Conservation (phyloP, 2,329 filamentous ascomycete genomes). For the Didymella keratinophila region DNA sequence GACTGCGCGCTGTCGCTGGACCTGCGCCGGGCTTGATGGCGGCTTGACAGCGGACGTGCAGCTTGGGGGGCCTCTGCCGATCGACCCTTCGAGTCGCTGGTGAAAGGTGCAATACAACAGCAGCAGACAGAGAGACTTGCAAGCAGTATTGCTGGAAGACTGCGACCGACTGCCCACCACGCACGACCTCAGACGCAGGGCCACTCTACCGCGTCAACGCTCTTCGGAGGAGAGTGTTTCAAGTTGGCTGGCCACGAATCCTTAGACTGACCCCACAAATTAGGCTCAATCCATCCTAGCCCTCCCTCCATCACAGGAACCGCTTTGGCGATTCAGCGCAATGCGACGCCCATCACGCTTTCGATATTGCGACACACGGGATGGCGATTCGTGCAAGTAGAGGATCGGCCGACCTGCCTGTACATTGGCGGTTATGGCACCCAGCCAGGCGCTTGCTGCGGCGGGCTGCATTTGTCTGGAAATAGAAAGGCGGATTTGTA, state of each 20-base stretch:
- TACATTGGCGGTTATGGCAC: background rate
- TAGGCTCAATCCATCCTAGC: slow-evolving; percentile 19
- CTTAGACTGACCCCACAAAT: slow-evolving; percentile 20
- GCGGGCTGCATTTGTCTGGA: background rate
- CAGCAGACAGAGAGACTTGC: background rate
- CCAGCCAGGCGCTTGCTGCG: slow-evolving; percentile 1
- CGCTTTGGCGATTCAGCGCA: slow-evolving; percentile 13
- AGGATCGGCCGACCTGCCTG: slow-evolving; percentile 11
- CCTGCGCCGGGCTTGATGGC: slow-evolving; percentile 11
- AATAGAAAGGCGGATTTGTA: slow-evolving; percentile 5
- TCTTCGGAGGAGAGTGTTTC: slow-evolving; percentile 11
- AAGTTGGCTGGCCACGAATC: slow-evolving; percentile 25
- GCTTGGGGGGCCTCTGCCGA: slow-evolving; percentile 1
- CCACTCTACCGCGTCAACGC: slow-evolving; percentile 17
- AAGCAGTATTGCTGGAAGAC: background rate
- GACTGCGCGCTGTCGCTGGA: slow-evolving; percentile 16
- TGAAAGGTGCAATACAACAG: background rate
- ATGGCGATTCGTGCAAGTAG: slow-evolving; percentile 4
- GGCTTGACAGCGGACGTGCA: slow-evolving; percentile 2
- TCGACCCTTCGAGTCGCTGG: background rate
- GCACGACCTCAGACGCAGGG: slow-evolving; percentile 23
- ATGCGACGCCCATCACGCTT: slow-evolving; percentile 8
- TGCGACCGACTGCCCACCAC: slow-evolving; percentile 1
- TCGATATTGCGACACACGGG: slow-evolving; percentile 10
- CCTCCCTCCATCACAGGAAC: slow-evolving; percentile 25